Base-by-base conservation (phyloP, 1,284 basidiomycete species). In the Hemileia vastatrix region DNA sequence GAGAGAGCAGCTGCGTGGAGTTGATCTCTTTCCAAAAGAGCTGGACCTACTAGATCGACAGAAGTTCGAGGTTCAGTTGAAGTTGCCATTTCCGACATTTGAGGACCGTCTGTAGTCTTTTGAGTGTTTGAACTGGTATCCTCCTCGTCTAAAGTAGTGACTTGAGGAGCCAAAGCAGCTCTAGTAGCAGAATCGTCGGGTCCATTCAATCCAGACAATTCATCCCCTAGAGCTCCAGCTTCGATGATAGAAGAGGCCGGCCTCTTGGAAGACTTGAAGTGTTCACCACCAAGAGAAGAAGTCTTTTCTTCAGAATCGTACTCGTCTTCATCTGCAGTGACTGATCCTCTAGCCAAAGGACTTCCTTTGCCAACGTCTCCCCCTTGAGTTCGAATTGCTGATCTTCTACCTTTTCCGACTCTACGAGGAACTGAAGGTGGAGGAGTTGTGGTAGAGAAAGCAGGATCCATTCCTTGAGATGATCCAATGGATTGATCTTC, bases 401-500 rank as follows among this genome's bases (percentile, higher is more conserved):
- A 51, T 45, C 24, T 45, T 50, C 8, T 24, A 62, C 11, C 43
- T n/a, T 19, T 40, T 31, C 21, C 47, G 31, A 11, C 64, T 65
- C 9, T 64, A 45, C 32, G 66, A 64, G 64, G 50, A 64, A 18
- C 59, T 40, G 32, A 64, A 65, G 53, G 63, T 31, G 18, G 65
- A 64, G 54, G 53, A 31, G 33, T 65, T 48, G 48, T 70, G 15
- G 36, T 67, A 54, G 67, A 67, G 64, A 70, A 70, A 9, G 68
- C 67, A 57, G 69, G 67, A 58, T 70, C 69, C 63, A 69, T 67
- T 50, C 69, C 69, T 18, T 70, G 36, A 40, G 36, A 40, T 11
- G 36, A 40, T 40, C 36, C 36, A 11, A 15, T 40, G 11, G 36
- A 40, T 9, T 40, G 36, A 15, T 40, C 36, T 40, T 9, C 36